Evolutionary conservation across 306 rosid genomes (phyloP).

Genomic region (Vigna hirtella): DNA sequence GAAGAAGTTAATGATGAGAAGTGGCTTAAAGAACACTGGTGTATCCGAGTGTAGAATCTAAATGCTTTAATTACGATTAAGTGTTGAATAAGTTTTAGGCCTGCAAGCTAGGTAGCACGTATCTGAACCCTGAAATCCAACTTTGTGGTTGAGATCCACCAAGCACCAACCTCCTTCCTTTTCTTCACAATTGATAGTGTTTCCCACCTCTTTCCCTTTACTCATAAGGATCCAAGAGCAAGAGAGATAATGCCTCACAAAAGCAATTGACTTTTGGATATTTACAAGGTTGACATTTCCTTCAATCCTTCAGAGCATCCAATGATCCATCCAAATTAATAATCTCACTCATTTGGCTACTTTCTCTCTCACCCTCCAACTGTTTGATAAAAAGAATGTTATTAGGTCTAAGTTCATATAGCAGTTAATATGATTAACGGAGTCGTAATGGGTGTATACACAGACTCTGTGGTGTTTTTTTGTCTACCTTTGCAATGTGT

Average conservation of each 20-base stretch:
- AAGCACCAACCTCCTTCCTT: conserved; percentile 61
- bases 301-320: conserved; percentile 72
- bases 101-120: conserved; percentile 47
- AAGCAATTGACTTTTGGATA: conserved; percentile 71
- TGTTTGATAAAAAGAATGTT: too few relatives aligned
- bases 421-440: too few relatives aligned
- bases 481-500: conserved; percentile 69
- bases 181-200: conserved; percentile 75
- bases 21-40: conserved; percentile 55
- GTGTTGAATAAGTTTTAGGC: conserved; percentile 55
- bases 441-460: conserved; percentile 54
- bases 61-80: conserved; percentile 56
- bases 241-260: conserved; percentile 48
- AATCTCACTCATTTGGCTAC: conserved; percentile 36
- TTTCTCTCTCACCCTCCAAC: too few relatives aligned
- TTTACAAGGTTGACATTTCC: conserved; percentile 84
- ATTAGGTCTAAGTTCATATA: too few relatives aligned
- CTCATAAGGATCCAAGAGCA: conserved; percentile 74
- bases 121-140: conserved; percentile 41
- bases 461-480: conserved; percentile 80
- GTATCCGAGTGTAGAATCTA: conserved; percentile 48
- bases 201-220: conserved; percentile 89
- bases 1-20: conserved; percentile 40
- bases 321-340: conserved; percentile 52
- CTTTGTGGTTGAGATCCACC: conserved; percentile 60